A percentile compares a stretch with the other conserved stretches of the same genome.
Conservation (phyloP, 2,329 filamentous ascomycete species). For the Nothophoma quercina region DNA sequence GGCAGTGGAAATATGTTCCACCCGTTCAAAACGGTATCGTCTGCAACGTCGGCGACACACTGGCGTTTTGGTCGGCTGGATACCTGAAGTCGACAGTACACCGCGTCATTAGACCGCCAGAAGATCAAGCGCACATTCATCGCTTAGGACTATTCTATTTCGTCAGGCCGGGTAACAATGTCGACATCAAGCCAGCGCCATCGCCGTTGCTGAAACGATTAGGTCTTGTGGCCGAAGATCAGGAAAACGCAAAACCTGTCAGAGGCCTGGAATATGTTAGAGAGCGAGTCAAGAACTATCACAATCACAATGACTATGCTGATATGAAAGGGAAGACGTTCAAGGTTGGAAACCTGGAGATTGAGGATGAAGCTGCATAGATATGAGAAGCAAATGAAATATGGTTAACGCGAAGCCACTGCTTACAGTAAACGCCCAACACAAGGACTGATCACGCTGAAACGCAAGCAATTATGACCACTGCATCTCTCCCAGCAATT, state of each 20-base stretch:
- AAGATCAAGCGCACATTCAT: slow-evolving; percentile 48
- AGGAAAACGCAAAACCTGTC: slow-evolving; percentile 38
- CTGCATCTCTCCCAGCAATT: too few relatives aligned
- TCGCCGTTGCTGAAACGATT: slow-evolving; percentile 45
- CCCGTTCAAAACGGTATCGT: slow-evolving; percentile 58
- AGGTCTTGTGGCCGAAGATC: slow-evolving; percentile 32
- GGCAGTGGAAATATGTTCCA: slow-evolving; percentile 58
- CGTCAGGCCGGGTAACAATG: slow-evolving; percentile 49
- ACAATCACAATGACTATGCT: slow-evolving; percentile 50
- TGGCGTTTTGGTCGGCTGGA: slow-evolving; percentile 51
- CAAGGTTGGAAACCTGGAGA: slow-evolving; percentile 51
- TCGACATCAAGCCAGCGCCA: slow-evolving; percentile 47
- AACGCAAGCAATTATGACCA: too few relatives aligned
- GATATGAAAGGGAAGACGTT: slow-evolving; percentile 52
- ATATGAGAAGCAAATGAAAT: background rate
- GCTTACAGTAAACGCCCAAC: too few relatives aligned
- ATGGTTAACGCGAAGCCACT: too few relatives aligned
- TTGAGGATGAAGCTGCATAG: slow-evolving; percentile 50
- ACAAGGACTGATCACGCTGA: background rate
- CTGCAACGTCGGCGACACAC: slow-evolving; percentile 57
- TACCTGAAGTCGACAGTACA: slow-evolving; percentile 61
- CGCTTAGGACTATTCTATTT: slow-evolving; percentile 54
- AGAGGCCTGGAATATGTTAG: slow-evolving; percentile 53
- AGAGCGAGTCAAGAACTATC: slow-evolving; percentile 53
- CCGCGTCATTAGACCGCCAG: slow-evolving; percentile 58